Evolutionary conservation across 345 rosid species (phyloP).

Genomic region (Euphorbia pulcherrima): DNA sequence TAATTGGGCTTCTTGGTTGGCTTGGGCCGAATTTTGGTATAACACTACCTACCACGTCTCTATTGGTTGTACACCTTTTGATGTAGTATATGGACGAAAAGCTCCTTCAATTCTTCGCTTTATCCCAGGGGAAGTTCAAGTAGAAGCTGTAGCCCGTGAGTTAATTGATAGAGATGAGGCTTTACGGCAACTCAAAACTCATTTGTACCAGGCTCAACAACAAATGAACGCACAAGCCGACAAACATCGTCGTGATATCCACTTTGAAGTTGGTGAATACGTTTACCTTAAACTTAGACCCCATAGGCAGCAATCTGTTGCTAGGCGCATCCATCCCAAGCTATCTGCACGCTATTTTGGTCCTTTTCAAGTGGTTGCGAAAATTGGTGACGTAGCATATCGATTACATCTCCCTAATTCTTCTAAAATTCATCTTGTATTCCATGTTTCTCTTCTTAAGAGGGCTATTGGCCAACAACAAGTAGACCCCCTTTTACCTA

Average conservation of each 20-base stretch:
- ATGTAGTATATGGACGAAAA: neutral
- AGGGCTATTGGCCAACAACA: no score
- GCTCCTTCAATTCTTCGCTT: neutral
- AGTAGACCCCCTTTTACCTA: no score
- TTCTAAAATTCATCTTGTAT: no score
- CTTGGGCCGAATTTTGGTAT: neutral
- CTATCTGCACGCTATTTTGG: neutral
- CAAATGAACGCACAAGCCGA: neutral
- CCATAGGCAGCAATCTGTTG: neutral
- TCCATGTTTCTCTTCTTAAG: no score
- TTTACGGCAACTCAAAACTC: neutral
- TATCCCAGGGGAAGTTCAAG: accelerated
- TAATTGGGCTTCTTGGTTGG: no score
- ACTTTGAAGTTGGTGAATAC: no score
- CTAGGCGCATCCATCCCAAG: neutral
- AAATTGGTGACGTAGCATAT: no score
- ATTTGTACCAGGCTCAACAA: neutral
- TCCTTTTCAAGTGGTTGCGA: neutral
- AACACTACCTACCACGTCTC: neutral
- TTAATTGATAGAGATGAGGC: neutral
- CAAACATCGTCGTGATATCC: neutral
- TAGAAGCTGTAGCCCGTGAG: neutral
- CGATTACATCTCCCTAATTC: no score
- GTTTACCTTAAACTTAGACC: no score
- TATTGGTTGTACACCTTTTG: neutral